Conservation (phyloP, 208 protist species). For the Acanthamoeba triangularis region DNA sequence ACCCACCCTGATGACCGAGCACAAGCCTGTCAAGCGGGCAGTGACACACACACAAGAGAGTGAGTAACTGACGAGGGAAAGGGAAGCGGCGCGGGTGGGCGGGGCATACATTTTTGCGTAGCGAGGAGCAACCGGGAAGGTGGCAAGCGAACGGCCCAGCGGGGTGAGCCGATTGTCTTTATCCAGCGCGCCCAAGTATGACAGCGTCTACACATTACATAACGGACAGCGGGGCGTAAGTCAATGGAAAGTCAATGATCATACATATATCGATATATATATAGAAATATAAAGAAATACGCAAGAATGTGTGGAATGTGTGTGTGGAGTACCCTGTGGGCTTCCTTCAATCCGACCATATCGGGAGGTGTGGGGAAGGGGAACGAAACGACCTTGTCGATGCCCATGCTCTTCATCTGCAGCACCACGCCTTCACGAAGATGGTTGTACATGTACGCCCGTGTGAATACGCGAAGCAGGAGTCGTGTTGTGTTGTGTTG, state of each 20-base stretch:
- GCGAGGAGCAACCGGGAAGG: constrained; percentile 92
- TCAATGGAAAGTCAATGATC: too few relatives aligned
- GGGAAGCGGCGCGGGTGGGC: neutral
- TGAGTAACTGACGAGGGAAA: neutral
- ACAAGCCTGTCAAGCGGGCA: constrained; percentile 82
- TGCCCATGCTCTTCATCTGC: constrained; percentile 94
- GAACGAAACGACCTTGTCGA: constrained; percentile 92
- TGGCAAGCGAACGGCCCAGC: constrained; percentile 82
- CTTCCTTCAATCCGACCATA: constrained; percentile 70
- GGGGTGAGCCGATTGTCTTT: constrained; percentile 81
- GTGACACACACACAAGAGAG: neutral
- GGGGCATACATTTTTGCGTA: constrained; percentile 91
- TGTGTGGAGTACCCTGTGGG: neutral
- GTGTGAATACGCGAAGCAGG: constrained; percentile 92
- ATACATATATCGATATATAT: neutral
- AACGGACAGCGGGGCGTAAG: neutral
- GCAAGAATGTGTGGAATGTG: neutral
- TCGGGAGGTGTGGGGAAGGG: constrained; percentile 93
- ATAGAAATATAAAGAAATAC: too few relatives aligned
- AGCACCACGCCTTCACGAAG: constrained; percentile 88
- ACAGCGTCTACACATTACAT: constrained; percentile 6
- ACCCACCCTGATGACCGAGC: constrained; percentile 81
- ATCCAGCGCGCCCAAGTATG: constrained; percentile 88
- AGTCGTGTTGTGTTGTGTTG: constrained; percentile 91
- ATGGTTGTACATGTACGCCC: constrained; percentile 94